Evolutionary conservation across 306 rosid genomes (phyloP), one percentile per base, ranked within the genome.

Genomic region (Casuarina equisetifolia): DNA sequence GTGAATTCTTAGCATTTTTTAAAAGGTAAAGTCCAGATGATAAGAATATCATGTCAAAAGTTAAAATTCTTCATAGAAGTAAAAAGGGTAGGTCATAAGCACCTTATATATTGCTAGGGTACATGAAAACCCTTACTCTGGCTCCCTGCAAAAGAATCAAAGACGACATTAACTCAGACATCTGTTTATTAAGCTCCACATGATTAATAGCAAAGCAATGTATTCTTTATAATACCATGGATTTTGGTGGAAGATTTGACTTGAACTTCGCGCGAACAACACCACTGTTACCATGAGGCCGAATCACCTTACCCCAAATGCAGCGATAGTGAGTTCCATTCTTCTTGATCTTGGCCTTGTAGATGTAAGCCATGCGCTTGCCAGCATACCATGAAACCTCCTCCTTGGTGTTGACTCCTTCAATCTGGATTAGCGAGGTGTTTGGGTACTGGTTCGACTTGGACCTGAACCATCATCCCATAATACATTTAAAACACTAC

Each of bases 211-310:
- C 17, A 19, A 2, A 48, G 6, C 0, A n/a, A 6, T 5, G 8
- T 6, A 5, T 2, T 3, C 6, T 67, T 32, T 25, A 32, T 9
- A 36, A 58, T 90, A 94, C 98, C 97, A 92, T 94, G 73, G 97
- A 90, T 82, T 74, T 94, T 1, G 98, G 98, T 2, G 98, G 98
- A 62, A 94, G 86, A 51, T 94, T 92, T 48, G 98, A 92, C 74
- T 81, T 94, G 92, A 94, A 94, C 84, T 92, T 94, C 4, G 98
- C 92, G 25, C 97, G 94, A 62, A 94, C 96, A 48, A 94, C 55
- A 3, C 98, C 98, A 13, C 92, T 94, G 90, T 94, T 94, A 43
- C 97, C 98, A 0, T 92, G 98, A 3, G 98, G 92, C 89, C 97
- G 88, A 6, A 83, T 46, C 7, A 92, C 97, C 89, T 92, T 94